phyloP scores from a whole-genome alignment of 768 basidiomycete genomes.

The Leucocoprinus sp. region DNA sequence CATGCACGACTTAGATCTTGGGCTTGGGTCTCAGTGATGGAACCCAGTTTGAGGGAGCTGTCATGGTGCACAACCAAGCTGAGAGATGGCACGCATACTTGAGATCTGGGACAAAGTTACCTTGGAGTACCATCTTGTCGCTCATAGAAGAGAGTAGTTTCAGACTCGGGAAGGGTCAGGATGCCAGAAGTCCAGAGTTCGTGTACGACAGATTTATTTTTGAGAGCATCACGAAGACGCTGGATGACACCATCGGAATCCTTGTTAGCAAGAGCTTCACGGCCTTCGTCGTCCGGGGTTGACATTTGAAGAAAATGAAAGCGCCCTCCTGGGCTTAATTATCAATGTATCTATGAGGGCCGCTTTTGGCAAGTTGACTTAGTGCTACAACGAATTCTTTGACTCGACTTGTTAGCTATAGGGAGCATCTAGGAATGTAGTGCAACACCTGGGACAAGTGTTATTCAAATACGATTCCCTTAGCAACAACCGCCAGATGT shows the following conservation, averaged over 20 bases:
- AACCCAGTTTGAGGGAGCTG: not conserved
- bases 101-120: not conserved
- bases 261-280: no score
- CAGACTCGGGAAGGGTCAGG: not conserved
- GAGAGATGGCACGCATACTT: not conserved
- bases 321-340: no score
- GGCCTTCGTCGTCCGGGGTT: no score
- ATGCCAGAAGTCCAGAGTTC: not conserved
- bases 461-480: no score
- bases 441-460: no score
- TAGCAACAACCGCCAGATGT: no score
- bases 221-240: not conserved
- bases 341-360: no score
- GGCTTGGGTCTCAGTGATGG: not conserved
- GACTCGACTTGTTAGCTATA: no score
- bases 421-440: no score
- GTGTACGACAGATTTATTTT: not conserved
- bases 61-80: not conserved
- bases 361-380: no score
- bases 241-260: not conserved
- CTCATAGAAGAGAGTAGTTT: not conserved
- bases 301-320: no score
- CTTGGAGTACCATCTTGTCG: not conserved
- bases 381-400: no score
- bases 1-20: slow-evolving; percentile 24